Evolutionary conservation across 225 moss, liverwort and hornwort species (phyloP), one percentile per base, ranked within the genome.

Genomic region (Thuidium tamariscinum): DNA sequence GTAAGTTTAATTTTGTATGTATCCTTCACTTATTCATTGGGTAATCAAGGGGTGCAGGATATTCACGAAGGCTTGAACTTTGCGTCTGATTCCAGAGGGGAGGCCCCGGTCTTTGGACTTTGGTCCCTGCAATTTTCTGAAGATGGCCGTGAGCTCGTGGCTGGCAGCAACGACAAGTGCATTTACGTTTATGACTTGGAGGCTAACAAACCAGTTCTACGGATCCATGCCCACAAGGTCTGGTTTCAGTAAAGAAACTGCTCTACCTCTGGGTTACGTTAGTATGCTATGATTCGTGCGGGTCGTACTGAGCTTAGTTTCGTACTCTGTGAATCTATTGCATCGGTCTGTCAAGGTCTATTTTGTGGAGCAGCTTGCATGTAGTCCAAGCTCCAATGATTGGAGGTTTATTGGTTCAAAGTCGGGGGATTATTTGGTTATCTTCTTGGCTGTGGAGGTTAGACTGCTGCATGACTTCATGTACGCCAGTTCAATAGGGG

Each of bases 161-260:
- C 96, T 87, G 98, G 98, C 70, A 94, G 94, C 91, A 97, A 91
- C 82, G 94, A 98, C 83, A 94, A 85, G 73, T 92, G 91, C 82
- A 98, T 98, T 52, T 94, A 96, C 71, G 94, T 96, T 44, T 98
- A 95, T 85, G 96, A 98, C 86, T 81, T 98, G 90, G 98, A 96
- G 84, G 92, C 94, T n/a, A 96, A 93, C 74, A 95, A 88, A 74
- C 91, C 94, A 30, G 92, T 92, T 51, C 89, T 93, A 56, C 92
- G 93, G 74, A 93, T 96, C 26, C 22, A 81, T 69, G 98, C 96
- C 71, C 98, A 98, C 84, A 81, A 86, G 93, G 96, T 96, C 64
- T 89, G 87, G 39, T 89, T 87, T 86, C 13, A 30, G 26, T 69
- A 30, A 46, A 29, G 36, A 82, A n/a, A 49, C 55, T 42, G 52